Evolutionary conservation across 176 grass and related monocot species (phyloP).

Genomic region (Cenchrus americanus): DNA sequence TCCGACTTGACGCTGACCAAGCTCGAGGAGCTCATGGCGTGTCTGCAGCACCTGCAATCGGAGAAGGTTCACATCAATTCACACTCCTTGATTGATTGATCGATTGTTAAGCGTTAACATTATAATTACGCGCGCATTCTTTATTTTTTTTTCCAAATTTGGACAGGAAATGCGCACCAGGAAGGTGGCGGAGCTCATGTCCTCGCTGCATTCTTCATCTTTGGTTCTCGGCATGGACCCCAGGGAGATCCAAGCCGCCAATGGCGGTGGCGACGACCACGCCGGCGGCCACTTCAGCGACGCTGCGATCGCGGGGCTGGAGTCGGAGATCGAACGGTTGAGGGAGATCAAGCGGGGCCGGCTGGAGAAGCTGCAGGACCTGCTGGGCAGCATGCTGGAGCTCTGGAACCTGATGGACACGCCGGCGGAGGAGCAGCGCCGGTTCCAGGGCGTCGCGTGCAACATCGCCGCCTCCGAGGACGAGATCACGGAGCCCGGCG

Average conservation of each 20-base stretch:
- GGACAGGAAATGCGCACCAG: slow-evolving; percentile 59
- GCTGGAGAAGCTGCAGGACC: slow-evolving; percentile 90
- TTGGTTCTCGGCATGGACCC: slow-evolving; percentile 68
- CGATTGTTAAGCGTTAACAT: not conserved
- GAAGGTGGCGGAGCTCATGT: slow-evolving; percentile 54
- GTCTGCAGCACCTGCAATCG: slow-evolving; percentile 53
- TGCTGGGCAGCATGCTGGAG: slow-evolving; percentile 74
- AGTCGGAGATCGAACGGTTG: slow-evolving; percentile 55
- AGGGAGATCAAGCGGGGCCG: slow-evolving; percentile 62
- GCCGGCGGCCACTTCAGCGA: slow-evolving; percentile 48
- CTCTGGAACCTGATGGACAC: slow-evolving; percentile 95
- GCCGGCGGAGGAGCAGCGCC: slow-evolving; percentile 83
- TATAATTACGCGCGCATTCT: too few species aligned
- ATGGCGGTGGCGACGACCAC: slow-evolving; percentile 14
- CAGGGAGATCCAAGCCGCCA: slow-evolving; percentile 13
- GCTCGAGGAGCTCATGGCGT: slow-evolving; percentile 58
- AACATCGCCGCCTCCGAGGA: slow-evolving; percentile 94
- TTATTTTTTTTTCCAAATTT: not conserved
- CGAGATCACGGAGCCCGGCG: slow-evolving; percentile 69
- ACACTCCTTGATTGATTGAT: not conserved
- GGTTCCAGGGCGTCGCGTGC: slow-evolving; percentile 79
- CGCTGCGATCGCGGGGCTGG: slow-evolving; percentile 44
- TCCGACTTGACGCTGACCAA: slow-evolving; percentile 62
- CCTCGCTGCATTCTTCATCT: slow-evolving; percentile 52
- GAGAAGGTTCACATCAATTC: slow-evolving; percentile 63